Percentiles rank a stretch among this genome's conserved stretches.
Conservation (phyloP, 2,329 filamentous ascomycete species). For the Aspergillus carbonarius region DNA sequence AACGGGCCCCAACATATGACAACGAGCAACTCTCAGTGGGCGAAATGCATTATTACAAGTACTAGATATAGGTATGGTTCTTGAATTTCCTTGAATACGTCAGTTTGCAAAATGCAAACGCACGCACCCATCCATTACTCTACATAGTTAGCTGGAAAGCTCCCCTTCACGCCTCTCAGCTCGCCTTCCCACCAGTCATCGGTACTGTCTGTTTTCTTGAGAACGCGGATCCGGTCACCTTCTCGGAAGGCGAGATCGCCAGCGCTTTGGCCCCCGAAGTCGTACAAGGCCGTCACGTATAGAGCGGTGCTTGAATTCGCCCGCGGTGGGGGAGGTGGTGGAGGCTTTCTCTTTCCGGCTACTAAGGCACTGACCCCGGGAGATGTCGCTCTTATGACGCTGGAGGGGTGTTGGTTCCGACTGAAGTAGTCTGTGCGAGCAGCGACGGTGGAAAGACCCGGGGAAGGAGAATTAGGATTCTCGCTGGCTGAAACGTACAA, state of each 20-base stretch:
- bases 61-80: not conserved
- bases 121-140: conserved; percentile 31
- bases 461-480: conserved; percentile 27
- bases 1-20: no score
- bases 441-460: conserved; percentile 38
- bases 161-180: conserved; percentile 64
- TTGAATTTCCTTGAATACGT: no score
- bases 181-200: conserved; percentile 91
- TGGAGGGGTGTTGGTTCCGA: conserved; percentile 34
- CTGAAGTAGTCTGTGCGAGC: conserved; percentile 42
- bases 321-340: conserved; percentile 68
- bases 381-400: conserved; percentile 18
- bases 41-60: no score
- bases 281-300: conserved; percentile 71
- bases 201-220: conserved; percentile 74
- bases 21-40: no score
- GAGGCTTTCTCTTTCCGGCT: conserved; percentile 68
- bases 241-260: conserved; percentile 74
- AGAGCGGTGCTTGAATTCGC: conserved; percentile 51
- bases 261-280: conserved; percentile 67
- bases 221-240: conserved; percentile 72
- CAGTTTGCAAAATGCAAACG: no score
- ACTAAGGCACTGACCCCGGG: not conserved
- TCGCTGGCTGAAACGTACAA: conserved; percentile 30
- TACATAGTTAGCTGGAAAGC: conserved; percentile 83